Base-by-base conservation (phyloP, 163 green algal species). In the Scenedesmus sp. region DNA sequence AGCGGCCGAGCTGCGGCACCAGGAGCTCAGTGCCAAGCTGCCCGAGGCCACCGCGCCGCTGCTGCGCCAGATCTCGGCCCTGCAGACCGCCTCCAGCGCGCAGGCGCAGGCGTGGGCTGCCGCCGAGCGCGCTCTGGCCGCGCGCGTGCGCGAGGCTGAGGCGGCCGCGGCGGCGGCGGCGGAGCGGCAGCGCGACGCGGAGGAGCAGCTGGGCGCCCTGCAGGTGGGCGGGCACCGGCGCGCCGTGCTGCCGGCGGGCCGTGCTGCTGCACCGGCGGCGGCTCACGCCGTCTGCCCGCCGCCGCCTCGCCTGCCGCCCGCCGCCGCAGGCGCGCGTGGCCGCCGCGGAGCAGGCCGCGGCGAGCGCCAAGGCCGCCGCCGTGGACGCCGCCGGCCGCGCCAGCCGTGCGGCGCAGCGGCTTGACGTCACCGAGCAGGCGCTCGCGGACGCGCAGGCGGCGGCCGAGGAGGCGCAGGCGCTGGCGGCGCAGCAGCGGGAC, bases 31-130 rank as follows among this genome's bases (percentile, higher is more conserved):
- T 1, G 71, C 86, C 28, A 91, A 90, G 70, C 75, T 99, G 60
- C 95, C 95, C 0, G 93, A 98, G 70, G 90, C 94, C 70, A 98
- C 95, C 1, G 85, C 89, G 4, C 95, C 96, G n/a, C 87, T 98
- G 77, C 87, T 98, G 83, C 84, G 90, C 6, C 94, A 99, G 87
- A 93, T 99, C 28, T 91, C 97, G 81, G 89, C 91, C 2, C 83
- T 95, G 84, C 92, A 95, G 79, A 78, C 83, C 18, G 63, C 63
- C 5, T 17, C 26, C 17, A 14, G 33, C 20, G 62, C 72, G 15
- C 79, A 78, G 62, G 75, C 66, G 58, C 28, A 10, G 11, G 91
- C 90, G 5, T 97, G 94, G 92, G 67, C 80, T 3, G 90, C 83
- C 14, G 91, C 93, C 1, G 95, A 98, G 87, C 58, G 70, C 34